Evolutionary conservation across 345 rosid species (phyloP).

Genomic region (Mercurialis annua): DNA sequence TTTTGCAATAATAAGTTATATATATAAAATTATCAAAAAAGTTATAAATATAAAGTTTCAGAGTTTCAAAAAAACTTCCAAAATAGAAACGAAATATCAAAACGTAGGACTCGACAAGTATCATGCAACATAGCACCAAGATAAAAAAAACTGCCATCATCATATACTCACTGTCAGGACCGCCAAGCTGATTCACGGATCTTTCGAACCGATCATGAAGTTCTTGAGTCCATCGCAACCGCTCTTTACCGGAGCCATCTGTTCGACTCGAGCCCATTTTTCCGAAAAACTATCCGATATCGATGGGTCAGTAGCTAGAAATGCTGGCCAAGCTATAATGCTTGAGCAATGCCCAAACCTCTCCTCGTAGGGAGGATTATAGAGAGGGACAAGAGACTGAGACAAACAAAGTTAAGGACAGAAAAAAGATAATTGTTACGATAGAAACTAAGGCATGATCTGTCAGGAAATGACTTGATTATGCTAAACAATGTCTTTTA

Average conservation of each 20-base stretch:
- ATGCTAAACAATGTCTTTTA: conserved; percentile 18
- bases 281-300: neutral
- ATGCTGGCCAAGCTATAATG: no score
- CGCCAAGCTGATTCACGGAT: conserved; percentile 51
- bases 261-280: conserved; percentile 34
- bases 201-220: conserved; percentile 47
- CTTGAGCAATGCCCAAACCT: conserved; percentile 5
- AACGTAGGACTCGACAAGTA: no score
- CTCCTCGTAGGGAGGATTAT: conserved; percentile 12
- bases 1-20: no score
- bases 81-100: no score
- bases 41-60: no score
- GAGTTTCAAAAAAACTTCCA: no score
- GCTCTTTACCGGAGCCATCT: conserved; percentile 40
- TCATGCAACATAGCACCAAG: neutral
- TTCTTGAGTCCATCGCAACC: conserved; percentile 48
- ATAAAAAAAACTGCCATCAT: neutral
- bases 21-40: no score
- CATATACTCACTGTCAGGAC: conserved; percentile 47
- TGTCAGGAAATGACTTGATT: conserved; percentile 2
- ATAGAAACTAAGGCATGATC: conserved; percentile 24
- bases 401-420: conserved; percentile 12
- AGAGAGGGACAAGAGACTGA: conserved; percentile 10
- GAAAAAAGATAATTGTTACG: conserved; percentile 16
- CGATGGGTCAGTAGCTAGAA: conserved; percentile 3